phyloP scores from a whole-genome alignment of 1,139 yeast genomes.

The Pichia sp. region DNA sequence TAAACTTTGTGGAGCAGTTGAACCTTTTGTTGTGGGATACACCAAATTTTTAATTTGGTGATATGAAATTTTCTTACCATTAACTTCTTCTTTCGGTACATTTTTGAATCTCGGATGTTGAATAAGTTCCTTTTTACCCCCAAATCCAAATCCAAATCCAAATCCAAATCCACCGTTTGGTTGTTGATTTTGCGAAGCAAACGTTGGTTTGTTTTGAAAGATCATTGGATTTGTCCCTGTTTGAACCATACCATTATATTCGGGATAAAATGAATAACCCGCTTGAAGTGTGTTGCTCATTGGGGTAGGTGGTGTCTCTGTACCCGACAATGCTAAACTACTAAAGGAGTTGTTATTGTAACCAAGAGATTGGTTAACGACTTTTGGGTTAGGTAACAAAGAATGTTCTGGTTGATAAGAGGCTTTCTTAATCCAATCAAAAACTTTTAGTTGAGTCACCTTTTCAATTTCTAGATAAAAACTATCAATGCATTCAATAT shows the following conservation, averaged over 20 bases:
- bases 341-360: slow-evolving; percentile 1
- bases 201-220: neutral
- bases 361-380: neutral
- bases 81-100: slow-evolving; percentile 9
- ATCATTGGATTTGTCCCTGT: neutral
- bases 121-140: neutral
- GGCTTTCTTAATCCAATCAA: slow-evolving; percentile 19
- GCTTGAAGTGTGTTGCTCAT: slow-evolving; percentile 6
- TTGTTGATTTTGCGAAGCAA: neutral
- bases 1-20: slow-evolving; percentile 11
- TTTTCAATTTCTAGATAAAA: slow-evolving; percentile 19
- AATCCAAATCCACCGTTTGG: neutral
- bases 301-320: slow-evolving; percentile 8
- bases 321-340: neutral
- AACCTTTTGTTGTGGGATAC: slow-evolving; percentile 14
- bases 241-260: slow-evolving; percentile 2
- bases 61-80: slow-evolving; percentile 13
- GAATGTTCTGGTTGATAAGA: slow-evolving; percentile 1
- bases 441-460: slow-evolving; percentile 12
- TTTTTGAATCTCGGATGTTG: slow-evolving; percentile 15
- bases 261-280: slow-evolving; percentile 6
- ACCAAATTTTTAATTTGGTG: slow-evolving; percentile 14
- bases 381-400: neutral
- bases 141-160: neutral
- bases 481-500: slow-evolving; percentile 18